Base-by-base conservation (phyloP, 2,329 filamentous ascomycete species). In the Trichoderma lentiforme region DNA sequence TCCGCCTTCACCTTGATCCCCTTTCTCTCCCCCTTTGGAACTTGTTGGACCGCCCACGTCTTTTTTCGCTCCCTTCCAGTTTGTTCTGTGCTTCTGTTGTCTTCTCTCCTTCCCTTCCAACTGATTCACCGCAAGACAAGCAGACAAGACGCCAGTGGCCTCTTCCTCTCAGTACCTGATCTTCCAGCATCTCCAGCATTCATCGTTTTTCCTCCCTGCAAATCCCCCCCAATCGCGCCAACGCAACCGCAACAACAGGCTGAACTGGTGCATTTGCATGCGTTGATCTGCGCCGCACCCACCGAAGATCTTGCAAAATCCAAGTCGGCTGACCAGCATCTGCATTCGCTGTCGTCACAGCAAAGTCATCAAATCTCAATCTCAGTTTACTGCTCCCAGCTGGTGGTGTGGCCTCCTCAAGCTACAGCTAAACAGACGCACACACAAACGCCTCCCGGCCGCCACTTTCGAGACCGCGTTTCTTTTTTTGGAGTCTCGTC, bases 401-500 rank as follows among this genome's bases (percentile, higher is more conserved):
- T 70, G 57, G 58, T 56, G 4, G 63, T 57, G 56, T 70, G 53
- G 58, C 58, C 34, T 36, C 34, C 34, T 36, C 34, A 36, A 36
- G 34, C 61, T 60, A 57, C 57, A 51, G 26, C 53, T 26, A 14
- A 15, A 39, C 61, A 47, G 24, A 56, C 4, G 30, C 28, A 57
- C 57, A 21, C 43, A n/a, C 43, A 60, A 32, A 60, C 70, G 71
- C 71, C 71, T 67, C 71, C 71, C 71, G 71, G 47, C 70, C 67
- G 71, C 71, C 71, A 72, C 71, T 60, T 47, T 56, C 57, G 53
- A 61, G 60, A 72, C 58, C 64, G 71, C 64, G 71, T 72, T 72
- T 60, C 71, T 63, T 69, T 72, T 72, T 69, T 64, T 69, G 56
- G 66, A 66, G 69, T 43, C 43, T 43, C 57, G 57, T 12, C 24